These are phyloP conservation scores for Botrytis cinerea DNA, from an alignment of 2,329 filamentous ascomycete species.

Conservation along the genomic window DNA sequence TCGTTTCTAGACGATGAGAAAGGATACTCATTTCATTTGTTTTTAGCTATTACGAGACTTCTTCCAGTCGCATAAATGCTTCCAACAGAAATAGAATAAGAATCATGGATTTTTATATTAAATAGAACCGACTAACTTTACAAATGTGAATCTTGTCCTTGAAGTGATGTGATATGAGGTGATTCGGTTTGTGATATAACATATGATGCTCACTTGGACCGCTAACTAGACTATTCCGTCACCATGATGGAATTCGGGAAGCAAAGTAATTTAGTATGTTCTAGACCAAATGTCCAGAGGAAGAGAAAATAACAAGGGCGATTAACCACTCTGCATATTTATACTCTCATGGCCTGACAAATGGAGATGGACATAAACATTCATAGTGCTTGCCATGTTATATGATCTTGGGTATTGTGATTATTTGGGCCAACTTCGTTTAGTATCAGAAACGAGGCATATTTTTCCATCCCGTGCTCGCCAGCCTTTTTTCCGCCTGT, in stretches of 20 bases:
- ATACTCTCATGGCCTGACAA: background rate
- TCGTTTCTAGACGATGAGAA: background rate
- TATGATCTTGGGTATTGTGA: background rate
- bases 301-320: background rate
- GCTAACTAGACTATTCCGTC: background rate
- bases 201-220: background rate
- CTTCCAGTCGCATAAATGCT: background rate
- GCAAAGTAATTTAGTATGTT: background rate
- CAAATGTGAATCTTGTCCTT: background rate
- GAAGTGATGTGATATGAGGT: background rate
- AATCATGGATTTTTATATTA: background rate
- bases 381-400: background rate
- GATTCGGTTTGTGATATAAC: background rate
- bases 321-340: background rate
- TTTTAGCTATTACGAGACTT: background rate
- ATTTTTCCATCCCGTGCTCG: background rate
- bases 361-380: background rate
- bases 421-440: background rate
- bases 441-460: background rate
- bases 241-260: background rate
- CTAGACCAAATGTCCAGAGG: background rate
- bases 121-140: background rate
- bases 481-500: background rate
- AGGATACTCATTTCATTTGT: background rate
- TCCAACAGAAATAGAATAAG: background rate